These are phyloP conservation scores for Monosporascus sp. DNA, from an alignment of 2,329 filamentous ascomycete genomes.

Conservation along the genomic window DNA sequence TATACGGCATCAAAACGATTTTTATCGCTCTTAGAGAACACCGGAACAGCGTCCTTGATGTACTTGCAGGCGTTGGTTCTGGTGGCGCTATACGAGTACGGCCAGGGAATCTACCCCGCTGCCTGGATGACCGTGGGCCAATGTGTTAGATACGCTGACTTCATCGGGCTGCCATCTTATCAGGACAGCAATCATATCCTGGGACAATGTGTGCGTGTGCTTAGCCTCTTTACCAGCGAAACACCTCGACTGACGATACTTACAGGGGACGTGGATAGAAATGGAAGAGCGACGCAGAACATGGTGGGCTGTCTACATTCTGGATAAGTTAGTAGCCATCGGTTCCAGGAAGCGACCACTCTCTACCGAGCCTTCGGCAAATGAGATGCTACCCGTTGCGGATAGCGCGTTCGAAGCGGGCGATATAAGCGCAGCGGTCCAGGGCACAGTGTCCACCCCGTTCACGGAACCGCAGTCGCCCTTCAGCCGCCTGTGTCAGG, in stretches of 20 bases:
- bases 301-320: constrained; percentile 44
- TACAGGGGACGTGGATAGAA: constrained; percentile 39
- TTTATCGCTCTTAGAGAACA: constrained; percentile 33
- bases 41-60: constrained; percentile 36
- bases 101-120: constrained; percentile 44
- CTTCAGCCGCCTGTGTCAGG: constrained; percentile 45
- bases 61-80: constrained; percentile 41
- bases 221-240: background rate
- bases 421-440: constrained; percentile 23
- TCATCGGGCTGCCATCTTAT: constrained; percentile 36
- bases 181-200: constrained; percentile 32
- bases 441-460: constrained; percentile 32
- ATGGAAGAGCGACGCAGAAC: constrained; percentile 39
- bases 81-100: constrained; percentile 42
- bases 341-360: constrained; percentile 27
- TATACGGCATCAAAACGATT: constrained; percentile 41
- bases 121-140: constrained; percentile 42
- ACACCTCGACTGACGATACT: background rate
- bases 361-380: constrained; percentile 29
- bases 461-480: constrained; percentile 40
- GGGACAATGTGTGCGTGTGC: constrained; percentile 25
- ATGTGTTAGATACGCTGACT: constrained; percentile 39
- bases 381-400: constrained; percentile 28
- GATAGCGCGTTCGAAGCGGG: constrained; percentile 38
- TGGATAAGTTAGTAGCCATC: constrained; percentile 33